phyloP scores from a whole-genome alignment of 768 basidiomycete genomes.

The Coprinopsis cinerea region DNA sequence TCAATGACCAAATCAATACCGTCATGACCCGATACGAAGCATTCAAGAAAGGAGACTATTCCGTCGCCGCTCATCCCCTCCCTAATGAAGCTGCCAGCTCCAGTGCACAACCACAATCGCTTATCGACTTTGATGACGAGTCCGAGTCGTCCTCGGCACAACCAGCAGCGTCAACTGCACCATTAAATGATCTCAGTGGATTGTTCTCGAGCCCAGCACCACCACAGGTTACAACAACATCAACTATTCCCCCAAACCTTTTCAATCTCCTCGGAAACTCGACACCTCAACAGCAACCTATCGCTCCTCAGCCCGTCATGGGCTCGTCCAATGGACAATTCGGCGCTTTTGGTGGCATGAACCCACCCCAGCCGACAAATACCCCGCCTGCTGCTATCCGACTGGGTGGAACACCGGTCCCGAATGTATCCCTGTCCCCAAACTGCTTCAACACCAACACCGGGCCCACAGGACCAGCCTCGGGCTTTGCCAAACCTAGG shows the following conservation, averaged over 20 bases:
- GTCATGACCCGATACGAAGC: conserved; percentile 87
- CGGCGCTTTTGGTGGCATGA: neutral
- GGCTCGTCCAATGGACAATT: neutral
- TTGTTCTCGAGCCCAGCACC: conserved; percentile 42
- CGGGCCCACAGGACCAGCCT: conserved; percentile 3
- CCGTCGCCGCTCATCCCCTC: conserved; percentile 59
- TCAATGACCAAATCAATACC: conserved; percentile 97
- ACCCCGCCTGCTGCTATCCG: conserved; percentile 15
- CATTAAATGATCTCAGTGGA: conserved; percentile 52
- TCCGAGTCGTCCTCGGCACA: conserved; percentile 17
- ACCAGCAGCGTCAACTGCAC: conserved; percentile 20
- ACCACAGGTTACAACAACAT: conserved; percentile 11
- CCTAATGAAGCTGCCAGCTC: conserved; percentile 47
- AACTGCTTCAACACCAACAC: conserved; percentile 11
- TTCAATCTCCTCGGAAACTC: conserved; percentile 1
- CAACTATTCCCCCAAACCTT: conserved; percentile 1
- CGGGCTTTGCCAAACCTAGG: too few relatives aligned
- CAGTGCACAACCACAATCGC: conserved; percentile 38
- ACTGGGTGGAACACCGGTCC: conserved; percentile 3
- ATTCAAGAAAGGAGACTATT: conserved; percentile 88
- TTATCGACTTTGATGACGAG: conserved; percentile 76
- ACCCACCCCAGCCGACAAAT: conserved; percentile 17
- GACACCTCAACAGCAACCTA: conserved; percentile 4
- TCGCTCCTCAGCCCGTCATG: conserved; percentile 4
- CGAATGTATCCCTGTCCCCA: conserved; percentile 1